phyloP scores from a whole-genome alignment of 768 basidiomycete genomes.

The Phanerochaete carnosa region DNA sequence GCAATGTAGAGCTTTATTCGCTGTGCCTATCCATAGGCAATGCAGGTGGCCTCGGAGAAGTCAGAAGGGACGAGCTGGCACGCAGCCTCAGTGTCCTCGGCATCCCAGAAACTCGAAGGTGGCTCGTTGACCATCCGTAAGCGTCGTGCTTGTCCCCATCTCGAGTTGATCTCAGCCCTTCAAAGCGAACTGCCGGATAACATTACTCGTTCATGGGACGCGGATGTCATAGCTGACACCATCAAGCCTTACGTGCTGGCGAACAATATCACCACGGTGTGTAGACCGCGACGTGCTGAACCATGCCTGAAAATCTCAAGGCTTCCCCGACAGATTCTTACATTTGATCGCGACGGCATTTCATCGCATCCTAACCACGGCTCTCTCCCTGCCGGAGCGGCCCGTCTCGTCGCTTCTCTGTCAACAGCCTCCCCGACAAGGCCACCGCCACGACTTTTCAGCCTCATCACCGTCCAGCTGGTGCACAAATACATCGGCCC shows the following conservation, averaged over 20 bases:
- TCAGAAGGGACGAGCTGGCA: slow-evolving; percentile 55
- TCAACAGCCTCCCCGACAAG: slow-evolving; percentile 22
- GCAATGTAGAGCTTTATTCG: slow-evolving; percentile 41
- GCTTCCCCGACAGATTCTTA: slow-evolving; percentile 60
- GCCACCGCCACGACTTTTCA: slow-evolving; percentile 42
- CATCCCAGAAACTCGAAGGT: slow-evolving; percentile 48
- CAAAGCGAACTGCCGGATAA: slow-evolving; percentile 69
- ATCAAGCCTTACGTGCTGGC: slow-evolving; percentile 55
- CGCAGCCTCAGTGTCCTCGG: slow-evolving; percentile 68
- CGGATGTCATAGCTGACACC: slow-evolving; percentile 52
- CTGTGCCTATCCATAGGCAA: slow-evolving; percentile 80
- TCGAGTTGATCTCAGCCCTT: neutral
- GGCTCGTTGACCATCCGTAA: slow-evolving; percentile 71
- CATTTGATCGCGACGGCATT: slow-evolving; percentile 75
- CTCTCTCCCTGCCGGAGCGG: slow-evolving; percentile 59
- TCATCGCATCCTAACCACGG: slow-evolving; percentile 88
- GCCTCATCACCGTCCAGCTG: slow-evolving; percentile 56
- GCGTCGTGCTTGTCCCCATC: slow-evolving; percentile 26
- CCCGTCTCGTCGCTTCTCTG: slow-evolving; percentile 34
- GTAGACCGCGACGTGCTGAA: neutral
- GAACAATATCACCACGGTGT: slow-evolving; percentile 61
- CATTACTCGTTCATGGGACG: slow-evolving; percentile 64
- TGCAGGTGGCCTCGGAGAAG: slow-evolving; percentile 69
- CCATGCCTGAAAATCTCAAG: neutral
- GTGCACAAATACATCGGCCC: slow-evolving; percentile 59